phyloP scores from a whole-genome alignment of 176 grass and related monocot species.

The Aegilops longissima region DNA sequence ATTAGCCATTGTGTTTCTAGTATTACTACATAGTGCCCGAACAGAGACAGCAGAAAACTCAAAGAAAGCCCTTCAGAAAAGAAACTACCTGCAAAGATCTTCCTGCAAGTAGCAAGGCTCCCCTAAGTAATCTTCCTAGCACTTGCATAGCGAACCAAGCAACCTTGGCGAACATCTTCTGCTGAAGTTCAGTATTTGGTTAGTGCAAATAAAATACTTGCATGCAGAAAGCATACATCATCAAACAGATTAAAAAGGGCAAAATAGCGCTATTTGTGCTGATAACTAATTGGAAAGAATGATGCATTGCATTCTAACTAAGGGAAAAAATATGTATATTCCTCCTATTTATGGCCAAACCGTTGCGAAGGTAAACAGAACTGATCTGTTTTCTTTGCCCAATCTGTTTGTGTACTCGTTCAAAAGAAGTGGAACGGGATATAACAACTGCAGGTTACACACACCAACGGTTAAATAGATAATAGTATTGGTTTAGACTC shows the following conservation, averaged over 20 bases:
- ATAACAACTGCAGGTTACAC: neutral
- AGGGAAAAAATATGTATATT: neutral
- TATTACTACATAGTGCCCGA: neutral
- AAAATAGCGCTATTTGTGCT: neutral
- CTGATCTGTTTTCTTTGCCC: neutral
- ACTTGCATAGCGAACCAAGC: neutral
- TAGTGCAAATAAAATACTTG: constrained; percentile 6
- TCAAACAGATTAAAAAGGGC: neutral
- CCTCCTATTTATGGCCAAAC: neutral
- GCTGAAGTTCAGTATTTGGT: neutral
- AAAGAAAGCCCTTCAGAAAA: neutral
- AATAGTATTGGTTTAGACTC: constrained; percentile 8
- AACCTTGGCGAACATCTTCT: neutral
- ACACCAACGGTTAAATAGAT: neutral
- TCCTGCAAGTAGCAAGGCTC: neutral
- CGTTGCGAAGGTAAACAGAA: neutral
- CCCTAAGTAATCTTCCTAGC: neutral
- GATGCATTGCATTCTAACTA: neutral
- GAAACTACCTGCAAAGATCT: constrained; percentile 5
- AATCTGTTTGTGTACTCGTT: neutral
- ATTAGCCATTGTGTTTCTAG: neutral
- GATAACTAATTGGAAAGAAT: neutral
- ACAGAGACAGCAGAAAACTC: neutral
- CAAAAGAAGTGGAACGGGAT: neutral
- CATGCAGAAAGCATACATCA: neutral